These are phyloP conservation scores for Allantophomopsis cytisporea DNA, from an alignment of 2,329 filamentous ascomycete species.

Conservation along the genomic window DNA sequence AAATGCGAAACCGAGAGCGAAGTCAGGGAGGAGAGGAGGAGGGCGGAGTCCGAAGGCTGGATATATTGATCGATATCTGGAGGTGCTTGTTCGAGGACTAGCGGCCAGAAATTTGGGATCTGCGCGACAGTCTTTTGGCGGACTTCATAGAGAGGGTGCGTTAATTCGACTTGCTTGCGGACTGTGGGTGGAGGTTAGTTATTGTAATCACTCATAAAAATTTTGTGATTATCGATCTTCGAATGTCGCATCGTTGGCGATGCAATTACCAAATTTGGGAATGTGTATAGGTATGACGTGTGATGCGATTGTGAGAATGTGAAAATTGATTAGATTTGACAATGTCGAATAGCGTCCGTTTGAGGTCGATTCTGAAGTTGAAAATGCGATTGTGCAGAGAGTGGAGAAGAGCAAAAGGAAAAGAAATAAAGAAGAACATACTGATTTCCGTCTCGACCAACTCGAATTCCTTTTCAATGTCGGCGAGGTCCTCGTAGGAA, in stretches of 20 bases:
- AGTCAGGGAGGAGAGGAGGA: constrained; percentile 56
- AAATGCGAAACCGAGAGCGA: constrained; percentile 66
- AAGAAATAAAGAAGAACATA: constrained; percentile 32
- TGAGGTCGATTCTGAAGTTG: not conserved
- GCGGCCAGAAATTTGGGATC: constrained; percentile 88
- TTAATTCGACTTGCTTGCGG: constrained; percentile 56
- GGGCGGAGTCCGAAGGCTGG: constrained; percentile 61
- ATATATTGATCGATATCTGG: constrained; percentile 81
- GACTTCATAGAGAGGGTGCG: constrained; percentile 60
- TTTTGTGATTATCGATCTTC: not conserved
- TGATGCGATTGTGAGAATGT: too few relatives aligned
- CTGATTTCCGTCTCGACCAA: constrained; percentile 72
- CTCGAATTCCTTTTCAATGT: constrained; percentile 74
- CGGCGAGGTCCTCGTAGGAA: constrained; percentile 64
- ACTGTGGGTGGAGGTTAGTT: constrained; percentile 30
- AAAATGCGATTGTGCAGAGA: not conserved
- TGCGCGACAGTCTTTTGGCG: constrained; percentile 55
- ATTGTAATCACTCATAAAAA: constrained; percentile 4
- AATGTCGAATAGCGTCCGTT: too few relatives aligned
- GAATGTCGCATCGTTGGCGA: not conserved
- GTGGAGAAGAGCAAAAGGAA: not conserved
- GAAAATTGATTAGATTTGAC: too few relatives aligned
- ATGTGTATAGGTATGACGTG: too few relatives aligned
- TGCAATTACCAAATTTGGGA: too few relatives aligned
- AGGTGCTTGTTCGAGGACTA: constrained; percentile 80